phyloP scores from a whole-genome alignment of 2,329 filamentous ascomycete species.

The Fonsecaea pedrosoi region DNA sequence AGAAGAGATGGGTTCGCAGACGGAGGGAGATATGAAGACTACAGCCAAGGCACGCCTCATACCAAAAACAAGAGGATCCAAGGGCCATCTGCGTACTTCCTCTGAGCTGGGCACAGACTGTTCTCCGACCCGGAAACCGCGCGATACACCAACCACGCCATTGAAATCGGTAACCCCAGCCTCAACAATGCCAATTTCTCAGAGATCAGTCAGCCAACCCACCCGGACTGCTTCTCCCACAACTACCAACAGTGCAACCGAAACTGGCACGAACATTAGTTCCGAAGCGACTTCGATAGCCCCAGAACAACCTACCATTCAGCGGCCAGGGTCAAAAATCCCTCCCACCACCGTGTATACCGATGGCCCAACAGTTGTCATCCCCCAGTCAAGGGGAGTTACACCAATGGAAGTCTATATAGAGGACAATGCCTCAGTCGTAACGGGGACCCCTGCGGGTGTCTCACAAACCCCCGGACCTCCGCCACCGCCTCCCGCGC shows the following conservation, averaged over 20 bases:
- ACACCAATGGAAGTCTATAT: constrained; percentile 48
- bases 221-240: constrained; percentile 46
- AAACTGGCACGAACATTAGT: constrained; percentile 39
- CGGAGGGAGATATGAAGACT: constrained; percentile 45
- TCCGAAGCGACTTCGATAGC: constrained; percentile 57
- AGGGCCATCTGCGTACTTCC: constrained; percentile 50
- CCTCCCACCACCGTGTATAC: constrained; percentile 22
- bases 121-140: constrained; percentile 43
- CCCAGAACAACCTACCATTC: constrained; percentile 49
- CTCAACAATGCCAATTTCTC: constrained; percentile 20
- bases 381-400: constrained; percentile 37
- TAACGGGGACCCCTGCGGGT: constrained; percentile 41
- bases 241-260: constrained; percentile 46
- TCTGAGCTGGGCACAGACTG: constrained; percentile 48
- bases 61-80: constrained; percentile 50
- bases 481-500: constrained; percentile 79
- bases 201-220: constrained; percentile 47
- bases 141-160: constrained; percentile 48
- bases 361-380: constrained; percentile 14
- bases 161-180: constrained; percentile 45
- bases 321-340: constrained; percentile 38
- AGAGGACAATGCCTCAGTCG: constrained; percentile 41
- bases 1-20: constrained; percentile 41
- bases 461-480: constrained; percentile 56
- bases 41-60: constrained; percentile 47